A percentile compares a stretch with the other conserved stretches of the same genome.
Evolutionary conservation across 805 yeast genomes (phyloP).

Genomic region (Metschnikowia picachoensis): DNA sequence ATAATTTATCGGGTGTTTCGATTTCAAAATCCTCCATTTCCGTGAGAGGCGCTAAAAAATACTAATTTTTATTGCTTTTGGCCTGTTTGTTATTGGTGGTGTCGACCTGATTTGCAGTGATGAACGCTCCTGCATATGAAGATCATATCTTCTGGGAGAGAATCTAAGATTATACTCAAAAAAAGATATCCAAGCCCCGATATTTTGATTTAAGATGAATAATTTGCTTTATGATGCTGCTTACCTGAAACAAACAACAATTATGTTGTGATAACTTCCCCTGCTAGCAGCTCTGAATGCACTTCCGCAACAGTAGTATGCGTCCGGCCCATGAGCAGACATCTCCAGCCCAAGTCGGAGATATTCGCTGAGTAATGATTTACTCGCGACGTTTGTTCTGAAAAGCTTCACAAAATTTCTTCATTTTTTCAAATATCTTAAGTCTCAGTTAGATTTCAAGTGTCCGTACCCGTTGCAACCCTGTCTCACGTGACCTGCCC

Average conservation of each 20-base stretch:
- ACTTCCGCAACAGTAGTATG: no score
- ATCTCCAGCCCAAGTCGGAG: no score
- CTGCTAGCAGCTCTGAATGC: no score
- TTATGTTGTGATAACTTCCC: no score
- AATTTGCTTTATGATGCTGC: background rate
- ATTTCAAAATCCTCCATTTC: background rate
- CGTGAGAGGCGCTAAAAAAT: background rate
- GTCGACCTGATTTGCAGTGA: background rate
- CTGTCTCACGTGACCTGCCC: conserved; percentile 5
- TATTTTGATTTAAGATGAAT: background rate
- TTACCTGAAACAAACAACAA: no score
- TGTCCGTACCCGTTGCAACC: background rate
- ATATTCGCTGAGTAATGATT: no score
- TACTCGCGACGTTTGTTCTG: no score
- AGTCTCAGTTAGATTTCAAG: background rate
- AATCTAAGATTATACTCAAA: no score
- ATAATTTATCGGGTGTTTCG: background rate
- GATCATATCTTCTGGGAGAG: no score
- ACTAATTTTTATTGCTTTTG: background rate
- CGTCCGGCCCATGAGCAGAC: no score
- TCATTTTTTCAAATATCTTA: no score
- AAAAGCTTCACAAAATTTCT: no score
- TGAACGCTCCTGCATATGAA: background rate
- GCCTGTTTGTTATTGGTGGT: background rate
- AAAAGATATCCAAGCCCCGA: background rate